Conservation (phyloP, 208 protist species). For the Wallacemonas sp. region DNA sequence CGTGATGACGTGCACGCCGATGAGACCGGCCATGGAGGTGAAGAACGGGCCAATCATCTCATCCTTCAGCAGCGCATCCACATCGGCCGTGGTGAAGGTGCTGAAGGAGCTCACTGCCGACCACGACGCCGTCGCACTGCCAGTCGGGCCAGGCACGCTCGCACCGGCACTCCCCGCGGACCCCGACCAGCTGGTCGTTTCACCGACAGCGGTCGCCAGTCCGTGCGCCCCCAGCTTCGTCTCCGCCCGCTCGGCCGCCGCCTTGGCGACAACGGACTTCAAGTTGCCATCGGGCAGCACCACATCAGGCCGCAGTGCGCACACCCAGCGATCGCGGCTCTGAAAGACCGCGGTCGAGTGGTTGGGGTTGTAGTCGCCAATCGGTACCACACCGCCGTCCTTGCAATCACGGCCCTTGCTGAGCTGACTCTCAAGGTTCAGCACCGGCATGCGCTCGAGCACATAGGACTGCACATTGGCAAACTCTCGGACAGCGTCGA, state of each 20-base stretch:
- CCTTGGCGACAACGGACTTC: constrained; percentile 4
- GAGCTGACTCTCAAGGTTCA: constrained; percentile 25
- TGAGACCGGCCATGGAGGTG: constrained; percentile 58
- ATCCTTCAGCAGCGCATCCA: constrained; percentile 44
- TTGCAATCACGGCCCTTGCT: constrained; percentile 29
- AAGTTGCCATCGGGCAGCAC: constrained; percentile 49
- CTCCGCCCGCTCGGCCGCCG: neutral
- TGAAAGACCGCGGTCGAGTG: constrained; percentile 2
- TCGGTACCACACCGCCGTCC: constrained; percentile 34
- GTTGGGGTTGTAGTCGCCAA: constrained; percentile 29
- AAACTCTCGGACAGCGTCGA: constrained; percentile 47
- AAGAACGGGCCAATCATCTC: constrained; percentile 74
- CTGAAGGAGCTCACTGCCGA: constrained; percentile 15
- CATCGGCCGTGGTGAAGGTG: constrained; percentile 23
- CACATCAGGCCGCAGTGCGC: constrained; percentile 38
- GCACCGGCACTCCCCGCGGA: neutral
- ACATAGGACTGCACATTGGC: constrained; percentile 45
- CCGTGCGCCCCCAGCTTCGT: neutral
- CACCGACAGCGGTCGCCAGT: neutral
- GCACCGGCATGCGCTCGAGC: constrained; percentile 30
- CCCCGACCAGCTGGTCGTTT: constrained; percentile 6
- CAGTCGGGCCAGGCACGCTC: neutral
- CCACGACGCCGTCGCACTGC: neutral
- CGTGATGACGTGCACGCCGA: constrained; percentile 70
- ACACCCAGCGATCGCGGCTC: constrained; percentile 30